Evolutionary conservation across 345 rosid species (phyloP), one percentile per base, ranked within the genome.

Genomic region (Leavenworthia alabamica): DNA sequence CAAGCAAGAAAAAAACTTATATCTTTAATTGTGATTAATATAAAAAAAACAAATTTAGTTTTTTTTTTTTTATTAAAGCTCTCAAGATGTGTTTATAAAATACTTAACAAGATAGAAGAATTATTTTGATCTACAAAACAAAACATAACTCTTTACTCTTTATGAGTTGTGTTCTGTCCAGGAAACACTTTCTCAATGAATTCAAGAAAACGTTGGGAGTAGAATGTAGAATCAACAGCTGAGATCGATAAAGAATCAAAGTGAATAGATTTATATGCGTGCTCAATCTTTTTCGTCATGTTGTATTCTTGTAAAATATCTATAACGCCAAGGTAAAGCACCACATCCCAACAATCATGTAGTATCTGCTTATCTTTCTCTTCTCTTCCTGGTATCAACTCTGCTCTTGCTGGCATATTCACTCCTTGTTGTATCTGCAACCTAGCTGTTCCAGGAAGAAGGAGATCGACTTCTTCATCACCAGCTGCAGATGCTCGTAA

Each of bases 391-490:
- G 91, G 85, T 55, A 77, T 83, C 46, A 74, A 80, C 73, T 89
- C 96, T 31, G 99, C 97, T 78, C 97, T 80, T 3, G 97, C 83
- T 6, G 99, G 97, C 99, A 93, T 83, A 80, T 93, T 93, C 44
- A 93, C 99, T 28, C 96, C 97, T 4, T 89, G 94, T 73, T 83
- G 97, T 77, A 93, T 89, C 67, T 93, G 99, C 24, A 93, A 89
- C 99, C 99, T 87, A 59, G 96, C 99, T 56, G 99, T 93, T 33
- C 96, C 99, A 11, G 97, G 99, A 14, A 93, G 97, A 57, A 93
- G 96, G 64, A 93, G 99, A 78, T 93, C 97, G 15, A 93, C 99
- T 78, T 83, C 99, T 82, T 85, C 96, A 56, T 85, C 81, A 22
- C 98, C 96, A 14, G 68, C 90, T 50, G 92, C 77, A 3, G 92